These are phyloP conservation scores for Sphaerostilbella broomeana DNA, from an alignment of 2,329 filamentous ascomycete genomes.

Conservation along the genomic window DNA sequence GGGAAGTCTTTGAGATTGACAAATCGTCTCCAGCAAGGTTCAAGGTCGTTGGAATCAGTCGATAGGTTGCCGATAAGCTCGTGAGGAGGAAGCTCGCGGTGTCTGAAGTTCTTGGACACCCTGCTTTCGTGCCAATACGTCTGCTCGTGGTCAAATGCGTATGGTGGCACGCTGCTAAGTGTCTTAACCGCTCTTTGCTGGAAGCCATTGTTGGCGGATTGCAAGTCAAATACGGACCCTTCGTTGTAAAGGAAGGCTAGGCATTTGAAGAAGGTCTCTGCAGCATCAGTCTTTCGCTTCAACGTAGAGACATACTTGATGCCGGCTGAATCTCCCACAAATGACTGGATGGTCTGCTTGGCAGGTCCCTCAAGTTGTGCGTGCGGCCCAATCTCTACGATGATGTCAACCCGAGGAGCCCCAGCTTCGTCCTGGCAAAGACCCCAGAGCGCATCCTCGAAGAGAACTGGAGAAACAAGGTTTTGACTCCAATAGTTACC, in stretches of 20 bases:
- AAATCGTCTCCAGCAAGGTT: neutral
- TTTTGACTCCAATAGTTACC: constrained; percentile 1
- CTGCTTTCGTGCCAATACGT: neutral
- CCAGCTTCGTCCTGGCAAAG: too few relatives aligned
- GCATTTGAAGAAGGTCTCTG: neutral
- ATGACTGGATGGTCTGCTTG: neutral
- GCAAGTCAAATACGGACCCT: neutral
- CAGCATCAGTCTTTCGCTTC: neutral
- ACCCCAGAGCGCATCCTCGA: constrained; percentile 3
- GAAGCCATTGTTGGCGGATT: too few relatives aligned
- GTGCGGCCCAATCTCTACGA: constrained; percentile 1
- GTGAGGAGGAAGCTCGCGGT: neutral
- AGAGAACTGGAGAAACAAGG: neutral
- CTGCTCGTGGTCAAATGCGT: neutral
- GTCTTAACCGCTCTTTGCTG: neutral
- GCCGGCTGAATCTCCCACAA: neutral
- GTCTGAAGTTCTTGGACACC: neutral
- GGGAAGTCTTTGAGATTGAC: neutral
- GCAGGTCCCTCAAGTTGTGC: neutral
- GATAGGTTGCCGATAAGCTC: neutral
- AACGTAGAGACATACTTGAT: neutral
- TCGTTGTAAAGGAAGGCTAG: neutral
- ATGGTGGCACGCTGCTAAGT: neutral
- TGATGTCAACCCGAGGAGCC: neutral
- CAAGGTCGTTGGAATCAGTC: neutral